Base-by-base conservation (phyloP, 352 stramenopile genomes). In the Phytophthora ohioensis region DNA sequence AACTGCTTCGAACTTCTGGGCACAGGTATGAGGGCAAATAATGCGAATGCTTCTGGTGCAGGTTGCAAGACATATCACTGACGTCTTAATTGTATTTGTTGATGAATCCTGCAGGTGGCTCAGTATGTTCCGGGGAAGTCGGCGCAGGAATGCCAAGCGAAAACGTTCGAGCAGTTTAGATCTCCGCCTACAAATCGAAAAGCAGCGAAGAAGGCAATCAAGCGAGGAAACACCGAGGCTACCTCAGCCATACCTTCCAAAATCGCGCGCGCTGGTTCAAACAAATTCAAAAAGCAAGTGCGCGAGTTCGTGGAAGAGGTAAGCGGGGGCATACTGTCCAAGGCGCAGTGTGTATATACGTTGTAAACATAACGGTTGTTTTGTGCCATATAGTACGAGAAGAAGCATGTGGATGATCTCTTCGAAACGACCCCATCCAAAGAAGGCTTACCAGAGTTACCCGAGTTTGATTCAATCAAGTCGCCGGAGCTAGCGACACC, bases 251-350 rank as follows among this genome's bases (percentile, higher is more conserved):
- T 87, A 31, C 73, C 80, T 12, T 58, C 63, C 12, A 92, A 94
- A 55, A 81, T 94, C 35, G 75, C 83, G 15, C 84, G 87, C 6
- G 81, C 85, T 21, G 87, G 87, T 11, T 91, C 85, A 17, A 94
- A 93, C 42, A 76, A 85, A 52, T 94, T 92, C 61, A 94, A 94
- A 67, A 92, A 94, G 49, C 87, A 94, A 85, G 87, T 94, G 48
- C 87, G 87, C 35, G 67, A 91, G 52, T 94, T 94, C 57, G 82
- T 94, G 2, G 70, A 88, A 61, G 67, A 84, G 65, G 76, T 81
- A 56, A 46, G 35, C 21, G 21, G 21, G 21, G 21, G 21, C 13
- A 39, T 30, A n/a, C 4, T 41, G 11, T 42, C 13, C 1, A 49
- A 8, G 4, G 11, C 1, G 17, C 17, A 21, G 35, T 36, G 15